Evolutionary conservation across 2,329 filamentous ascomycete species (phyloP).

Genomic region (Epichloe baconii): DNA sequence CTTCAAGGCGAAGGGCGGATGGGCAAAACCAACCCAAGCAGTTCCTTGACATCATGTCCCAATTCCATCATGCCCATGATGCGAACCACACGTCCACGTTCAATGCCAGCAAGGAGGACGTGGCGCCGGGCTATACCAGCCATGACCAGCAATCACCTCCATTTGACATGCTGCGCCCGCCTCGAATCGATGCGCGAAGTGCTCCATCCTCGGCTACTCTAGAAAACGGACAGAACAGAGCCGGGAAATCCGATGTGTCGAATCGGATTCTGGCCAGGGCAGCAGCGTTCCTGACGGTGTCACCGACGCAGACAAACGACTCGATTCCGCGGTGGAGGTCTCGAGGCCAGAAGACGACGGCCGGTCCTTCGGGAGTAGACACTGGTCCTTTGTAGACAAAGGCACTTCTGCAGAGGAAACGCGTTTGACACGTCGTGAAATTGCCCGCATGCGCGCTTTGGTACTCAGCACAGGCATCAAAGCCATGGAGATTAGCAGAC

Average conservation of each 20-base stretch:
- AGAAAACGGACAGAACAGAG: constrained; percentile 7
- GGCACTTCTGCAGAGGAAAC: constrained; percentile 21
- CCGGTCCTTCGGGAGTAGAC: constrained; percentile 19
- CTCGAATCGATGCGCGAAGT: constrained; percentile 32
- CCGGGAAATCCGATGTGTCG: constrained; percentile 22
- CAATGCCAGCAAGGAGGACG: constrained; percentile 9
- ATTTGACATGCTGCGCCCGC: constrained; percentile 36
- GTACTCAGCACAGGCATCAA: constrained; percentile 81
- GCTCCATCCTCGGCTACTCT: constrained; percentile 25
- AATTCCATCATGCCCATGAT: constrained; percentile 29
- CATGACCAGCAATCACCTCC: constrained; percentile 28
- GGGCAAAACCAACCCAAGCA: constrained; percentile 23
- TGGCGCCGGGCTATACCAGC: constrained; percentile 3
- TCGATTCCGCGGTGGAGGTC: constrained; percentile 20
- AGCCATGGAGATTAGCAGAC: constrained; percentile 63
- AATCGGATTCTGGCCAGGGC: constrained; percentile 23
- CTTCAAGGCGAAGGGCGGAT: constrained; percentile 19
- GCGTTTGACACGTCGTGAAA: constrained; percentile 52
- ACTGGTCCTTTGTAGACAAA: constrained; percentile 40
- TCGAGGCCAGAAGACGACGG: constrained; percentile 12
- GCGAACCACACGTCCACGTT: constrained; percentile 8
- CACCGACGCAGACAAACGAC: constrained; percentile 22
- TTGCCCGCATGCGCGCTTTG: constrained; percentile 64
- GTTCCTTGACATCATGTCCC: constrained; percentile 39
- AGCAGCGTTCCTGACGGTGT: constrained; percentile 14